Conservation (phyloP, 2,329 filamentous ascomycete genomes). For the Trichoderma simmonsii region DNA sequence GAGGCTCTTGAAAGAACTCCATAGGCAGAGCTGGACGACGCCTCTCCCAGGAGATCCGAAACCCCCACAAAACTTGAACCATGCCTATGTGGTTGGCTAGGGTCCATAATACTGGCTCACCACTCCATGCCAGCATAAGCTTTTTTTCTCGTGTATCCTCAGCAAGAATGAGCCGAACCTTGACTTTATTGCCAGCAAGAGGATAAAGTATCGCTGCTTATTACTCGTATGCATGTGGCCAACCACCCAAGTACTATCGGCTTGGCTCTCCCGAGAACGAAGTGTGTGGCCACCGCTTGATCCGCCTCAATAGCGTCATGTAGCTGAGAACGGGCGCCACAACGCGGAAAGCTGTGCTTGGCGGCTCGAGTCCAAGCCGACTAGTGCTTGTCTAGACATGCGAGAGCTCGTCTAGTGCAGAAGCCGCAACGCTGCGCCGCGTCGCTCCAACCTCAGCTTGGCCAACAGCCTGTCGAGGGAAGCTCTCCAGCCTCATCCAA, state of each 20-base stretch:
- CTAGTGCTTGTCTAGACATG: neutral
- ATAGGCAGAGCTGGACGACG: neutral
- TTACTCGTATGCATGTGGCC: neutral
- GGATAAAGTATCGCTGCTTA: neutral
- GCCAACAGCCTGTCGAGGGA: neutral
- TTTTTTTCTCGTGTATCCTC: neutral
- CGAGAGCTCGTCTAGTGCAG: neutral
- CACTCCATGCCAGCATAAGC: neutral
- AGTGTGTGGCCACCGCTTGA: neutral
- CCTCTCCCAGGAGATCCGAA: neutral
- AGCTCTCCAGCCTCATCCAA: neutral
- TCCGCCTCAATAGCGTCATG: neutral
- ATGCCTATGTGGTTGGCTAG: neutral
- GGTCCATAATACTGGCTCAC: neutral
- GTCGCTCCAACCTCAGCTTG: slow-evolving; percentile 5
- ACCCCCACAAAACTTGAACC: neutral
- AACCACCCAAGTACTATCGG: neutral
- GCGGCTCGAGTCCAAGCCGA: neutral
- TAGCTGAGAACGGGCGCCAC: neutral
- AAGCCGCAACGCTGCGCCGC: slow-evolving; percentile 10
- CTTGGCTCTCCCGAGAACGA: neutral
- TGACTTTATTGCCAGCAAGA: neutral
- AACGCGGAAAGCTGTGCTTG: neutral
- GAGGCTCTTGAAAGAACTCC: neutral
- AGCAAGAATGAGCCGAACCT: neutral